These are phyloP conservation scores for Mortierella sp. DNA, from an alignment of 371 early-diverging fungal species.

Conservation along the genomic window DNA sequence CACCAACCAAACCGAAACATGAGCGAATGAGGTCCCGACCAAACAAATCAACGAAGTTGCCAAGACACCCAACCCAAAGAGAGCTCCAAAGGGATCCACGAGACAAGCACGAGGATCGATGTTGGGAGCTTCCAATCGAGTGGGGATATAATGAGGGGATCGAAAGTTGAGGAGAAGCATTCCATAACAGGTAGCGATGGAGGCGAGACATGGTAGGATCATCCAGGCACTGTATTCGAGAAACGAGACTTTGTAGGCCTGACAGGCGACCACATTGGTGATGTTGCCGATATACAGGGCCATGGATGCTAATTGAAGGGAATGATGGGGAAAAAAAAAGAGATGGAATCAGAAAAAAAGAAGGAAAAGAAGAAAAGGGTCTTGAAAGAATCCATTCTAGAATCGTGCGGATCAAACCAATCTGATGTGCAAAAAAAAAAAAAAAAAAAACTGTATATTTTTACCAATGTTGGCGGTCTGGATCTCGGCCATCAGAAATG, in stretches of 20 bases:
- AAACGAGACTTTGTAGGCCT: conserved; percentile 79
- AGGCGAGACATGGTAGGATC: conserved; percentile 74
- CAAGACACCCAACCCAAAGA: conserved; percentile 65
- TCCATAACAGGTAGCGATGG: conserved; percentile 63
- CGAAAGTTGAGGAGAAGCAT: conserved; percentile 63
- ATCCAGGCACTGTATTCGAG: conserved; percentile 84
- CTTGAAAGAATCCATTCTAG: neutral
- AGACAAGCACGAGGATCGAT: conserved; percentile 64
- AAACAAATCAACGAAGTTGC: conserved; percentile 63
- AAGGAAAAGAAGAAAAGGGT: too few species aligned
- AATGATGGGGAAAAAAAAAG: neutral
- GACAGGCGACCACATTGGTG: conserved; percentile 85
- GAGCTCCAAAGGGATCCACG: conserved; percentile 64
- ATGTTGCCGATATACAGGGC: conserved; percentile 87
- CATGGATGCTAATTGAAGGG: conserved; percentile 70
- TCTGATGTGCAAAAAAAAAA: neutral
- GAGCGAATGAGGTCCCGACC: conserved; percentile 72
- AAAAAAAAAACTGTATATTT: neutral
- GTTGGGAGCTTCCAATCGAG: conserved; percentile 56
- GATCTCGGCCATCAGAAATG: conserved; percentile 77
- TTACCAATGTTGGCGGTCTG: conserved; percentile 76
- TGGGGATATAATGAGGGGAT: conserved; percentile 59
- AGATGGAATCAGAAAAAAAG: neutral
- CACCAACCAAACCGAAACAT: conserved; percentile 75
- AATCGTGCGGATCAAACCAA: neutral